Evolutionary conservation across 768 basidiomycete genomes (phyloP).

Genomic region (Omphalotus guepiniiformis): DNA sequence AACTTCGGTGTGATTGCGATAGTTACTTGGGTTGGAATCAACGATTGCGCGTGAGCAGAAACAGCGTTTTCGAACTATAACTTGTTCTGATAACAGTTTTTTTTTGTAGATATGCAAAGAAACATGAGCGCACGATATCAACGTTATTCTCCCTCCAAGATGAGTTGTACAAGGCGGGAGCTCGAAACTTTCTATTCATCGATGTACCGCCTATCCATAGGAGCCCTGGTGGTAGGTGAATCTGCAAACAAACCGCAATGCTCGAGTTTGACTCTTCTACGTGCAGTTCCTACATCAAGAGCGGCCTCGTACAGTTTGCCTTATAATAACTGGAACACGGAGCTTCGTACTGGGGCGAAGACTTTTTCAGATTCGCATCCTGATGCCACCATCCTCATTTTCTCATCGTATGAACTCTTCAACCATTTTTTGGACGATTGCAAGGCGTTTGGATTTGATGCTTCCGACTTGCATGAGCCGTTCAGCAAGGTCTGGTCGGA

Average conservation of each 20-base stretch:
- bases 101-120: slow-evolving; percentile 15
- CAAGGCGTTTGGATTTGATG: slow-evolving; percentile 31
- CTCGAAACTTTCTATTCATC: slow-evolving; percentile 46
- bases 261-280: not conserved
- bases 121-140: slow-evolving; percentile 22
- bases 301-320: slow-evolving; percentile 7
- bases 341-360: slow-evolving; percentile 26
- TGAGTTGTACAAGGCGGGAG: slow-evolving; percentile 43
- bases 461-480: slow-evolving; percentile 24
- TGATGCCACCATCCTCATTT: slow-evolving; percentile 45
- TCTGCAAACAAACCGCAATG: not conserved
- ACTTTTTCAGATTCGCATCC: slow-evolving; percentile 35
- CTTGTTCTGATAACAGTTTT: no score
- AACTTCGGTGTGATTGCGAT: not conserved
- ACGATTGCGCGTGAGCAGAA: slow-evolving; percentile 51
- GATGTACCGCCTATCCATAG: slow-evolving; percentile 40
- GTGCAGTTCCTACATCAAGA: not conserved
- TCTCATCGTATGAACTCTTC: slow-evolving; percentile 46
- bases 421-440: slow-evolving; percentile 44
- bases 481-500: slow-evolving; percentile 49
- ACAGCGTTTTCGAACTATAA: not conserved
- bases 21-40: slow-evolving; percentile 69
- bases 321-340: slow-evolving; percentile 40
- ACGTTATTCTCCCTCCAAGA: slow-evolving; percentile 43
- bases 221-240: slow-evolving; percentile 22